A percentile compares a stretch with the other conserved stretches of the same genome.
Conservation (phyloP, 2,329 filamentous ascomycete species). For the Pyrenochaeta sp. region DNA sequence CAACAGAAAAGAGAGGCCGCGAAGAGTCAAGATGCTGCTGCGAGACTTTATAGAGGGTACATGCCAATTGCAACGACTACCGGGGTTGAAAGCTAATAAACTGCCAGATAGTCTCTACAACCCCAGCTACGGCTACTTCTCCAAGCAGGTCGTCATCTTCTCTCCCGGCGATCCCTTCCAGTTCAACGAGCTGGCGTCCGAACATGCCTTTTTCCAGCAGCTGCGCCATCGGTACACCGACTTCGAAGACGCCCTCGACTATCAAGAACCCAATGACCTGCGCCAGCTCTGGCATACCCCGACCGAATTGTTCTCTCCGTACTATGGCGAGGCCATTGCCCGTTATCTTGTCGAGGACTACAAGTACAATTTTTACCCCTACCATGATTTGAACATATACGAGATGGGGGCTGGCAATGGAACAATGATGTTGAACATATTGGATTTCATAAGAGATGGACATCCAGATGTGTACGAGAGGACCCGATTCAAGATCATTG, state of each 20-base stretch:
- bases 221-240: conserved; percentile 82
- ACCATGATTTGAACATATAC: conserved; percentile 97
- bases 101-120: conserved; percentile 87
- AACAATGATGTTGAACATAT: conserved; percentile 96
- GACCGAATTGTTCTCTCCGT: conserved; percentile 94
- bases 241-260: conserved; percentile 89
- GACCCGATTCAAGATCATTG: conserved; percentile 93
- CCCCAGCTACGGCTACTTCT: conserved; percentile 93
- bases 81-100: conserved; percentile 23
- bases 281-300: conserved; percentile 98
- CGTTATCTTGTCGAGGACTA: conserved; percentile 96
- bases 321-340: conserved; percentile 97
- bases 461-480: conserved; percentile 93
- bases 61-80: too few species aligned
- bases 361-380: conserved; percentile 90
- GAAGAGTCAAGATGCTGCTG: conserved; percentile 93
- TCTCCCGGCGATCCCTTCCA: conserved; percentile 89
- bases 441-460: conserved; percentile 90
- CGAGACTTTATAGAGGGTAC: conserved; percentile 98
- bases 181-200: conserved; percentile 81
- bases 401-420: conserved; percentile 98
- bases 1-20: conserved; percentile 75
- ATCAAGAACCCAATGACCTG: conserved; percentile 72
- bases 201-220: conserved; percentile 80
- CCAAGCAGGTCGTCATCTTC: conserved; percentile 96